phyloP scores from a whole-genome alignment of 352 stramenopile species.

The Phytophthora ramorum region DNA sequence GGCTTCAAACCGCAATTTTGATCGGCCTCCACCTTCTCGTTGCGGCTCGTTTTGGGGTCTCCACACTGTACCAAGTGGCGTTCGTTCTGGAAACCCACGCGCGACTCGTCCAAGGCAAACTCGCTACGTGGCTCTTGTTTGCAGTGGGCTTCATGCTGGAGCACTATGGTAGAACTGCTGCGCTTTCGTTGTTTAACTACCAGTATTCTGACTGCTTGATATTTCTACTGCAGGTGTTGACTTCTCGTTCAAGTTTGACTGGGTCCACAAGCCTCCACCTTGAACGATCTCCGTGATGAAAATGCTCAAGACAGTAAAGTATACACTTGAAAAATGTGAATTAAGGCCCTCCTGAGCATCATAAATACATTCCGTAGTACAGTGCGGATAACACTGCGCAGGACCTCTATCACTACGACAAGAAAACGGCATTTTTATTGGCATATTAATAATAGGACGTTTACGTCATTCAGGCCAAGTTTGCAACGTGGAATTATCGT shows the following conservation, averaged over 20 bases:
- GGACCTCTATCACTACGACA: too few species aligned
- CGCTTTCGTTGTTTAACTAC: neutral
- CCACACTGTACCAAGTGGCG: constrained; percentile 47
- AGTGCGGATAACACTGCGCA: too few species aligned
- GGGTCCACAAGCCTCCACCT: neutral
- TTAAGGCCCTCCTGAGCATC: too few species aligned
- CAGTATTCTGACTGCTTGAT: neutral
- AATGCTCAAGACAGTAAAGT: too few species aligned
- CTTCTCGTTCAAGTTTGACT: constrained; percentile 17
- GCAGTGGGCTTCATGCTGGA: constrained; percentile 36
- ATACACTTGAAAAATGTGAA: too few species aligned
- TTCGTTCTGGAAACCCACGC: constrained; percentile 62
- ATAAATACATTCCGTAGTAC: too few species aligned
- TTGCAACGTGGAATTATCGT: too few species aligned
- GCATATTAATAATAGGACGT: too few species aligned
- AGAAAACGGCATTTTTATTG: too few species aligned
- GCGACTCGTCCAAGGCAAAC: constrained; percentile 46
- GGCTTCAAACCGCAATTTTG: constrained; percentile 32
- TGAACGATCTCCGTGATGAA: neutral
- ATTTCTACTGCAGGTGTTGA: constrained; percentile 10
- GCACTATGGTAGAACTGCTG: constrained; percentile 28
- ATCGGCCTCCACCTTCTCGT: constrained; percentile 37
- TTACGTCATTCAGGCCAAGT: too few species aligned
- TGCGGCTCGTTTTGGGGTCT: constrained; percentile 32
- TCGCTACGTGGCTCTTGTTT: constrained; percentile 42